Evolutionary conservation across 768 basidiomycete species (phyloP), one percentile per base, ranked within the genome.

Genomic region (Psilocybe subaeruginosa): DNA sequence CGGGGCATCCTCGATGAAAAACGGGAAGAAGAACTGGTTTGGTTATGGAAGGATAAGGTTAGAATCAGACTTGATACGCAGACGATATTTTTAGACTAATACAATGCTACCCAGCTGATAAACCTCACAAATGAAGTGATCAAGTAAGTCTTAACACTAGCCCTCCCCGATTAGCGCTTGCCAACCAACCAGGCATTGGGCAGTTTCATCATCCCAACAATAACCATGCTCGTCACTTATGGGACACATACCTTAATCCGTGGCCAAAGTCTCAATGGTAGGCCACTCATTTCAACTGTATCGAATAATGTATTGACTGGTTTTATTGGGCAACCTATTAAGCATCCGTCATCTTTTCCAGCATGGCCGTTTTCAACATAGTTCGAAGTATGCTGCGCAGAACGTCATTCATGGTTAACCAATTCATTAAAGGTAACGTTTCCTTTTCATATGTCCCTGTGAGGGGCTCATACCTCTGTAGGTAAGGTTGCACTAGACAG

Each of bases 191-290:
- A 35, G 8, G 29, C 7, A 17, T 56, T 29, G 23, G 12, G 1
- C 31, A 90, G 87, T 68, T 85, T 80, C 62, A 62, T 84, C 47
- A 83, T 91, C n/a, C 90, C 90, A 0, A 70, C 90, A 4, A 51
- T 82, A 2, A 86, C 85, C 23, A 92, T 91, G 89, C 69, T 88
- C 33, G 80, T 84, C n/a, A 88, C 88, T 1, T 91, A 84, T 64
- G 77, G 80, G 3, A 78, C 84, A 3, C 89, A 87, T 79, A 87
- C 73, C 9, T 55, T 85, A 56, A 50, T 65, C 53, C 65, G 70
- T 69, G 69, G 70, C 29, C 41, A 70, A 37, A 65, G 67, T 30
- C 58, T 73, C 48, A 72, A 64, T 30, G 70, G 71, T 73, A 39
- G 2, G 62, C 46, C 23, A 39, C 11, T 8, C 7, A 17, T 47